Evolutionary conservation across 257 asterid species (phyloP).

Genomic region (Eucommia ulmoides): DNA sequence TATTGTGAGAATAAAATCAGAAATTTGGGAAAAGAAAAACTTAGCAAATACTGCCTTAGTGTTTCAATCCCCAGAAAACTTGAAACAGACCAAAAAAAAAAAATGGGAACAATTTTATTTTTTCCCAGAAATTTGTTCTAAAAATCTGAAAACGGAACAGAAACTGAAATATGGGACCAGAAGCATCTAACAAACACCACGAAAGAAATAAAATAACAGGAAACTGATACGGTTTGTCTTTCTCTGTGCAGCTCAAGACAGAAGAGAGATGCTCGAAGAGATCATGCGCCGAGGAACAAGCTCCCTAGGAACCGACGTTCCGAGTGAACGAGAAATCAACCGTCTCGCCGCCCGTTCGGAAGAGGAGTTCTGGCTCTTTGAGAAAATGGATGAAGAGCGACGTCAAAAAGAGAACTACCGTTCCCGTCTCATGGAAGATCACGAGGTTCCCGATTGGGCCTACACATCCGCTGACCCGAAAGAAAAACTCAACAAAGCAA

Average conservation of each 20-base stretch:
- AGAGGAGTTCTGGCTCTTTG: constrained; percentile 87
- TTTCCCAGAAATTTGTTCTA: too few species aligned
- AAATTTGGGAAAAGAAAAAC: too few species aligned
- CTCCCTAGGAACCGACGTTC: constrained; percentile 86
- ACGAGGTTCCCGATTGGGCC: constrained; percentile 98
- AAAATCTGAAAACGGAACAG: too few species aligned
- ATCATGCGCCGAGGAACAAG: constrained; percentile 92
- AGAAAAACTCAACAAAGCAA: constrained; percentile 35
- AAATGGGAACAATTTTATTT: too few species aligned
- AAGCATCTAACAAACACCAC: too few species aligned
- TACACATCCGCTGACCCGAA: constrained; percentile 41
- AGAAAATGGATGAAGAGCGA: constrained; percentile 97
- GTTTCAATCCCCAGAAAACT: too few species aligned
- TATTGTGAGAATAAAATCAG: too few species aligned
- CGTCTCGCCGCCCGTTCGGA: constrained; percentile 94
- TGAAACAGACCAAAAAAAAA: too few species aligned
- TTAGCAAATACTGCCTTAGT: too few species aligned
- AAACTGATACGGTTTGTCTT: constrained; percentile 7
- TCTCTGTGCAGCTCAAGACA: constrained; percentile 73
- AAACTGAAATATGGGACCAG: too few species aligned
- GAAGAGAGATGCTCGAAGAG: constrained; percentile 87
- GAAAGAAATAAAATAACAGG: too few species aligned
- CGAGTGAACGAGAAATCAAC: constrained; percentile 94
- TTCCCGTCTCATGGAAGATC: constrained; percentile 89
- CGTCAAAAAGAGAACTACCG: constrained; percentile 72